These are phyloP conservation scores for Fusarium verticillioides DNA, from an alignment of 2,329 filamentous ascomycete species.

Conservation along the genomic window DNA sequence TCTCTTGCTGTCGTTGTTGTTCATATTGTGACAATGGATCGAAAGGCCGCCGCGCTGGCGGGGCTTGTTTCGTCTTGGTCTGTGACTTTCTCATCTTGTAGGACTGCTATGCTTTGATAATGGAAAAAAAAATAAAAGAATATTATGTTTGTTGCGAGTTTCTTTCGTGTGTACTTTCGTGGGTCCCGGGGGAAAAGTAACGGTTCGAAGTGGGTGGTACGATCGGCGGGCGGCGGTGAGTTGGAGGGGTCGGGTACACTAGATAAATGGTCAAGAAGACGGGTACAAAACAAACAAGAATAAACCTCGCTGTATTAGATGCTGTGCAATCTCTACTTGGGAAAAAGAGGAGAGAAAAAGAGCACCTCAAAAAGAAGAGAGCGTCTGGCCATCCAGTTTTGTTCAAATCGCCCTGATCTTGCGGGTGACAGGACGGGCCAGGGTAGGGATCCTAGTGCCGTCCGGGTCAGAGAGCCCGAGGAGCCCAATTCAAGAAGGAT, in stretches of 20 bases:
- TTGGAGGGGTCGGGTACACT: constrained; percentile 25
- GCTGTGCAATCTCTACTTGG: constrained; percentile 16
- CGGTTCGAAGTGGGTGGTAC: constrained; percentile 8
- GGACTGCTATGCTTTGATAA: constrained; percentile 3
- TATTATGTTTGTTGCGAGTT: constrained; percentile 18
- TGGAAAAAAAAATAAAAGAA: neutral
- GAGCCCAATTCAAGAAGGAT: constrained; percentile 40
- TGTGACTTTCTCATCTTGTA: constrained; percentile 36
- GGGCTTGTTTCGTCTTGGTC: constrained; percentile 20
- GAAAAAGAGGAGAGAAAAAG: constrained; percentile 13
- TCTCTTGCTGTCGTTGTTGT: constrained; percentile 37
- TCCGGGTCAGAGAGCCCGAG: constrained; percentile 33
- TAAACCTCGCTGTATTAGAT: constrained; percentile 10
- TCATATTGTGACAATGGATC: constrained; percentile 36
- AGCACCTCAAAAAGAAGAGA: constrained; percentile 13
- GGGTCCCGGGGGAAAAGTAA: constrained; percentile 9
- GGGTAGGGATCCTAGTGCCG: constrained; percentile 16
- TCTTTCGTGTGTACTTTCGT: constrained; percentile 22
- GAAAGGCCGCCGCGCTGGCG: constrained; percentile 25
- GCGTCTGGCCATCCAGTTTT: constrained; percentile 19
- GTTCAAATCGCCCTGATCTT: constrained; percentile 17
- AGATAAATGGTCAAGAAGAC: constrained; percentile 24
- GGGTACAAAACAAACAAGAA: constrained; percentile 8
- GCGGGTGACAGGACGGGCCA: neutral
- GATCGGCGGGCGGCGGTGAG: constrained; percentile 32